These are phyloP conservation scores for Sporisorium sorghi DNA, from an alignment of 1,284 basidiomycete species.

Conservation along the genomic window DNA sequence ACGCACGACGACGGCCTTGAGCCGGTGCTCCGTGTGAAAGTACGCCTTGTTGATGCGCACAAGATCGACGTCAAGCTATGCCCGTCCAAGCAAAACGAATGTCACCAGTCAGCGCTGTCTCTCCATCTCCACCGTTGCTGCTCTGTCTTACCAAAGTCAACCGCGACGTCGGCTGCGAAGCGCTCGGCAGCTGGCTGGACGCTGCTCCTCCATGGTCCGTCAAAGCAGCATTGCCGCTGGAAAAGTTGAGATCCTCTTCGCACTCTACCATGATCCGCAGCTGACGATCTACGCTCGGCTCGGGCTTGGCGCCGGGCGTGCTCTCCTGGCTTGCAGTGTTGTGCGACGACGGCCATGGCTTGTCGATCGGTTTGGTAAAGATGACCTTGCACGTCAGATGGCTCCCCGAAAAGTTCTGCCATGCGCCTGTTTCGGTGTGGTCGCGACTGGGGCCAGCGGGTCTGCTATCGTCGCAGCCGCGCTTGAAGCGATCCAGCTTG, in stretches of 20 bases:
- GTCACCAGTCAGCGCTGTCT: too few relatives aligned
- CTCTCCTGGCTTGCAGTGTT: neutral
- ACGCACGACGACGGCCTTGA: constrained; percentile 18
- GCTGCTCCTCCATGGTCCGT: too few relatives aligned
- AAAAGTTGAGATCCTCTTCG: neutral
- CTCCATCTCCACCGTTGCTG: too few relatives aligned
- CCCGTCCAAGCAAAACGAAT: neutral
- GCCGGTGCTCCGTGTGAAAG: constrained; percentile 17
- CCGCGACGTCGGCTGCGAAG: constrained; percentile 12
- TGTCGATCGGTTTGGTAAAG: constrained; percentile 25
- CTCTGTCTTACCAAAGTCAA: constrained; percentile 34
- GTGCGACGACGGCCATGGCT: neutral
- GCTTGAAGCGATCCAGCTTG: constrained; percentile 16
- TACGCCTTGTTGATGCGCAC: constrained; percentile 28
- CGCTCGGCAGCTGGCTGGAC: neutral
- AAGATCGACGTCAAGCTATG: constrained; percentile 30
- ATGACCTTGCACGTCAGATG: constrained; percentile 27
- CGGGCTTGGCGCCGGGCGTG: too few relatives aligned
- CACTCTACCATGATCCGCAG: constrained; percentile 27
- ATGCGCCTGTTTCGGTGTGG: constrained; percentile 3
- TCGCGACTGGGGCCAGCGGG: neutral
- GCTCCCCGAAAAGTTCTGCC: constrained; percentile 33
- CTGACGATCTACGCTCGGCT: constrained; percentile 4
- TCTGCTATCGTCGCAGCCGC: constrained; percentile 11
- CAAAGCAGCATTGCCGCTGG: neutral